Evolutionary conservation across 2,329 filamentous ascomycete species (phyloP), one percentile per base, ranked within the genome.

Genomic region (Penicillium sumatraense): DNA sequence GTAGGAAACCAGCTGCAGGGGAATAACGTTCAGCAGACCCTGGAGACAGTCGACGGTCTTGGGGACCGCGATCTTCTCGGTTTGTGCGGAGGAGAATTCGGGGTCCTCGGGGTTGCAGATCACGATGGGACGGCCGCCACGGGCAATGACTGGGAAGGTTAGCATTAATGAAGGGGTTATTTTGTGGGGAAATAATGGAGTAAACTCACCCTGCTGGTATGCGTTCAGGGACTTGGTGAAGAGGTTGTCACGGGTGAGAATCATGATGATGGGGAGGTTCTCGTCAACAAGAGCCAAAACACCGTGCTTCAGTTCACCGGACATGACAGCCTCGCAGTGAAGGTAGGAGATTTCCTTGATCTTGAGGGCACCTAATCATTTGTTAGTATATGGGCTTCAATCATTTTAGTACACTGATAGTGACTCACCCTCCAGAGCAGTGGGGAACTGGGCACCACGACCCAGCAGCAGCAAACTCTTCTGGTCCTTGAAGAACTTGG

Each of bases 331-430:
- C 81, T 99, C 95, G 78, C 95, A 99, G 80, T 99, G 95, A 57
- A 99, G 90, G 79, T 99, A 99, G 16, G 93, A 98, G 70, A 99
- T 99, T 81, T 99, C 95, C 86, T 99, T 99, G 79, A 99, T 99
- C 85, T 99, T 99, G 67, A 99, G 84, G 47, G 95, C 95, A 79
- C 91, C 81, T 82, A 51, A 35, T 11, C 13, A 35, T 5, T 14
- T 4, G 31, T 35, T 35, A 35, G 27, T 29, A 29, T 29, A n/a
- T n/a, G n/a, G n/a, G n/a, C n/a, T n/a, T n/a, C n/a, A n/a, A n/a
- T n/a, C n/a, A n/a, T n/a, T n/a, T n/a, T n/a, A n/a, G n/a, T n/a
- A n/a, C n/a, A n/a, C n/a, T n/a, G n/a, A n/a, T n/a, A n/a, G n/a
- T n/a, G 33, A 63, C 74, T 67, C 63, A 83, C 85, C 95, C 83